Evolutionary conservation across 805 yeast species (phyloP).

Genomic region (Kockiozyma suomiensis): DNA sequence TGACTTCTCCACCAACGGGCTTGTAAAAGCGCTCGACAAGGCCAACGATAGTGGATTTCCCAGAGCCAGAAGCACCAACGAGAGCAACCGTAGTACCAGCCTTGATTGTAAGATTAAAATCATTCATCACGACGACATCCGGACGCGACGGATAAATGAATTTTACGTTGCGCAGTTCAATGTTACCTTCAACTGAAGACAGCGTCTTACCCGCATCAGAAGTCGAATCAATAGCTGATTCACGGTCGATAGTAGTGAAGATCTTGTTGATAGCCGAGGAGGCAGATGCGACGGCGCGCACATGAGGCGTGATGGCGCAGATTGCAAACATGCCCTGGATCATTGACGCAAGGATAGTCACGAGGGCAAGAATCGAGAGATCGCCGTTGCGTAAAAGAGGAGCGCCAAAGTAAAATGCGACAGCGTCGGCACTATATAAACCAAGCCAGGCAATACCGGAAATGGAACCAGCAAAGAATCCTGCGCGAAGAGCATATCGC

Average conservation of each 20-base stretch:
- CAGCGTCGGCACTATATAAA: slow-evolving; percentile 45
- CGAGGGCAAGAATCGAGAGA: slow-evolving; percentile 42
- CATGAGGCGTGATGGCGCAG: slow-evolving; percentile 47
- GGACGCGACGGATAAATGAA: slow-evolving; percentile 43
- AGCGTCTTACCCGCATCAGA: slow-evolving; percentile 34
- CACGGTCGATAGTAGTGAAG: slow-evolving; percentile 49
- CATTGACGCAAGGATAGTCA: slow-evolving; percentile 41
- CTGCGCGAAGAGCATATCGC: slow-evolving; percentile 39
- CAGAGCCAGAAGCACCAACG: slow-evolving; percentile 81
- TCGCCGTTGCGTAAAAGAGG: slow-evolving; percentile 43
- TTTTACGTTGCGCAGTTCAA: slow-evolving; percentile 36
- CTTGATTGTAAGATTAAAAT: slow-evolving; percentile 48
- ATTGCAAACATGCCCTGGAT: slow-evolving; percentile 46
- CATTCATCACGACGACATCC: slow-evolving; percentile 37
- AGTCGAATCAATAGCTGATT: slow-evolving; percentile 46
- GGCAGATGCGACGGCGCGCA: slow-evolving; percentile 46
- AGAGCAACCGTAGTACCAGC: slow-evolving; percentile 86
- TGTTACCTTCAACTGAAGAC: slow-evolving; percentile 45
- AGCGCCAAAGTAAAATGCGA: slow-evolving; percentile 50
- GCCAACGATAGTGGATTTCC: slow-evolving; percentile 50
- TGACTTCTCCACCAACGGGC: slow-evolving; percentile 52
- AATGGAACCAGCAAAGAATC: slow-evolving; percentile 43
- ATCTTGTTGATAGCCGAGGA: slow-evolving; percentile 47
- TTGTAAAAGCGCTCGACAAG: slow-evolving; percentile 61
- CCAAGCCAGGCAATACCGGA: slow-evolving; percentile 46